Base-by-base conservation (phyloP, 306 rosid species). In the Sindora glabra region DNA sequence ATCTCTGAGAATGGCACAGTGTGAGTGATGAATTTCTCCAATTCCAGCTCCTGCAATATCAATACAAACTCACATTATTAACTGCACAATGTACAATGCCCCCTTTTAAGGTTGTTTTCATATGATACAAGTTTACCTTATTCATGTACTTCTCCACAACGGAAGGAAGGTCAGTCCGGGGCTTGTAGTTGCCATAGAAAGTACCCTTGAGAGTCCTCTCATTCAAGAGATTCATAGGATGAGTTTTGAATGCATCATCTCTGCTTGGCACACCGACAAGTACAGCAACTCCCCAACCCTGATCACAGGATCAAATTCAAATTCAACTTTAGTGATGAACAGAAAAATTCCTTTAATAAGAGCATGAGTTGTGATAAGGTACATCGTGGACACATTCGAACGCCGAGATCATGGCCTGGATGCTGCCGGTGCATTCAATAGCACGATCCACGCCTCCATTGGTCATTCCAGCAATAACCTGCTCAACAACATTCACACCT, bases 211-310 rank as follows among this genome's bases (percentile, higher is more conserved):
- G 90, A 44, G 95, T 90, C 85, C 86, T 90, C 62, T 82, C 97
- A 19, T 76, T 74, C 76, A 90, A 59, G 54, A 90, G 64, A 49
- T 90, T 87, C 71, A 86, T 0, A 10, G 94, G 94, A 65, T 84
- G 82, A 56, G 97, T 90, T 62, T 79, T 82, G 80, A 90, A 90
- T 22, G 83, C 85, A 62, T 84, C 95, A 30, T 90, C 95, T 75
- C 80, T 90, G 66, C 4, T 90, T 27, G 94, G 95, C 37, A 90
- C 95, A 16, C 97, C 97, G 26, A 90, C 97, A 1, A 90, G 90
- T 6, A 90, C 97, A 19, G 95, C 97, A 59, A 84, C 84, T 27
- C 95, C 97, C 97, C 97, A 90, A 12, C 97, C 97, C 97, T 90
- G 75, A 30, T 2, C n/a, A n/a, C n/a, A n/a, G n/a, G n/a, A n/a